Evolutionary conservation across 495 filamentous ascomycete genomes (phyloP), one percentile per base, ranked within the genome.

Genomic region (Penicillium antarcticum): DNA sequence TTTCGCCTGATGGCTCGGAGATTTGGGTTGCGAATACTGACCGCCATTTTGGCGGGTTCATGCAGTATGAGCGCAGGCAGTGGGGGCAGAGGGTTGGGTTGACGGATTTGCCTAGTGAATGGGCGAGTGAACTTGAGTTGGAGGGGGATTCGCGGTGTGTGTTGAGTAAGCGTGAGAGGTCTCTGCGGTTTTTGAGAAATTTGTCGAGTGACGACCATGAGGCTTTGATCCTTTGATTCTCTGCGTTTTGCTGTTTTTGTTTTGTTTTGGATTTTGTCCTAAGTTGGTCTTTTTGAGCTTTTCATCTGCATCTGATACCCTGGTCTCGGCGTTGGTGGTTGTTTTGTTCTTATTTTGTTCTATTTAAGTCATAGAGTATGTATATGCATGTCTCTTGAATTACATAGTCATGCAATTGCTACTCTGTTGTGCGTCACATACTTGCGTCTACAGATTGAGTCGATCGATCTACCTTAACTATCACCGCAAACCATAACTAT

Each of bases 21-120:
- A 71, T 96, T 32, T 82, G 83, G 58, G 82, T 94, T 3, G 80
- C 88, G 14, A 92, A 88, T 52, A 80, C 80, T 16, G 92, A 97
- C 61, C 72, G 71, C 19, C 77, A 76, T 21, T 84, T 89, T 60
- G 92, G 92, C 42, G 92, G 92, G 4, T 72, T 97, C 33, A 78
- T 96, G 76, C 80, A 87, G 55, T 84, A 88, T 51, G 85, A 89
- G 60, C 75, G 89, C 56, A 47, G 68, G 32, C 58, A 81, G 70
- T 76, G 73, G 68, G 60, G 73, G 13, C 48, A 66, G 31, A 37
- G 51, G 18, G 69, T 60, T 51, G 69, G 66, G 0, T 21, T 65
- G 32, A 48, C 57, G 5, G 68, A 67, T 36, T 44, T 67, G 26
- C 66, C 68, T 17, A 62, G 61, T 47, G 74, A 77, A 34, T 77